Conservation (phyloP, 2,329 filamentous ascomycete species). For the Diplocarpon mali region DNA sequence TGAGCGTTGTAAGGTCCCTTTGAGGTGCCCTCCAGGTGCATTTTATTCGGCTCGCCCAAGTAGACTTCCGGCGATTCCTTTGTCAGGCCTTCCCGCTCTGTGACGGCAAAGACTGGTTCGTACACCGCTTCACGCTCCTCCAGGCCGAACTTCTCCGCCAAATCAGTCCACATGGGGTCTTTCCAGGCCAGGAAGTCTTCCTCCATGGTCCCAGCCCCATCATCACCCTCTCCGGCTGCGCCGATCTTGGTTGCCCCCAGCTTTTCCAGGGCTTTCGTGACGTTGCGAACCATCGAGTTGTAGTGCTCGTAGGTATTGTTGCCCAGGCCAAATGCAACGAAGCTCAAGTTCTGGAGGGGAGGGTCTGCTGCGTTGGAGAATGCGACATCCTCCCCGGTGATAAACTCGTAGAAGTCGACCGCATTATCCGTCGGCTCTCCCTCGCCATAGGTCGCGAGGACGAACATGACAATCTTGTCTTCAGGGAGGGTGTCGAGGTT, state of each 20-base stretch:
- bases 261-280: conserved; percentile 70
- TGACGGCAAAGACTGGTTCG: conserved; percentile 80
- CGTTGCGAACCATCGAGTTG: conserved; percentile 94
- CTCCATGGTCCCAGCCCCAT: conserved; percentile 98
- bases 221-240: conserved; percentile 85
- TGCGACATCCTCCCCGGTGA: conserved; percentile 66
- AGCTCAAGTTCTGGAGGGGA: conserved; percentile 74
- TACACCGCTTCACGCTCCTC: conserved; percentile 95
- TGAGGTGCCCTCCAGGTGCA: conserved; percentile 74
- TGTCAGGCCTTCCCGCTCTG: conserved; percentile 62
- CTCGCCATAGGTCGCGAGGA: conserved; percentile 94
- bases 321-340: conserved; percentile 88
- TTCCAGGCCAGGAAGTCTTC: conserved; percentile 99
- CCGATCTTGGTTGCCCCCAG: conserved; percentile 79
- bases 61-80: conserved; percentile 75
- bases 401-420: conserved; percentile 97
- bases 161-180: conserved; percentile 92
- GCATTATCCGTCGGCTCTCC: conserved; percentile 98
- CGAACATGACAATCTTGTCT: conserved; percentile 90
- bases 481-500: conserved; percentile 80
- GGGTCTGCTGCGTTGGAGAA: conserved; percentile 69
- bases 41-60: conserved; percentile 90
- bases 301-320: conserved; percentile 99
- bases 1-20: conserved; percentile 92
- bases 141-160: conserved; percentile 72